phyloP scores from a whole-genome alignment of 495 filamentous ascomycete genomes.

The Lepraria neglecta region DNA sequence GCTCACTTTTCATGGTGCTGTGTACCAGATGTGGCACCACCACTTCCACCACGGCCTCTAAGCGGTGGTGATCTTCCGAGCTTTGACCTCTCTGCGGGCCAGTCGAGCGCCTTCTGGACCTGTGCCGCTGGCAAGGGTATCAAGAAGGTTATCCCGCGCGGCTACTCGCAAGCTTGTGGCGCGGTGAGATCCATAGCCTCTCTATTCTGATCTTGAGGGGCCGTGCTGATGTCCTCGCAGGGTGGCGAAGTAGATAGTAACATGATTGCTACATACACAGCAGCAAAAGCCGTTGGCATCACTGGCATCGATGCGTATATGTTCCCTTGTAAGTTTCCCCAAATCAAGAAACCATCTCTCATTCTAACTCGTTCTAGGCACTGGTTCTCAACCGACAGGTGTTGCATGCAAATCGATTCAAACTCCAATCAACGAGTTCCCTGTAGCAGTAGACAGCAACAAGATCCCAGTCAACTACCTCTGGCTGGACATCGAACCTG shows the following conservation, averaged over 20 bases:
- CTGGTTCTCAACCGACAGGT: constrained; percentile 14
- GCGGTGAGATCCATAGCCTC: not conserved
- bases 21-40: not conserved
- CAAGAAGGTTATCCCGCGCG: constrained; percentile 15
- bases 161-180: constrained; percentile 15
- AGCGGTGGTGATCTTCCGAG: constrained; percentile 8
- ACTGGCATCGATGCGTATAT: constrained; percentile 27
- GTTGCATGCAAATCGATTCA: constrained; percentile 24
- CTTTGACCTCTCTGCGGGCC: constrained; percentile 11
- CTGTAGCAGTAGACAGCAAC: constrained; percentile 17
- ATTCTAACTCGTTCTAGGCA: not conserved
- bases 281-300: constrained; percentile 16
- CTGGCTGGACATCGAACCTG: constrained; percentile 29
- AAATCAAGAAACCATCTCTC: too few species aligned
- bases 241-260: constrained; percentile 14
- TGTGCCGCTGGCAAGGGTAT: constrained; percentile 14
- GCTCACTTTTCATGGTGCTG: constrained; percentile 7
- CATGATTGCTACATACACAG: constrained; percentile 10
- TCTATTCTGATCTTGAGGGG: not conserved
- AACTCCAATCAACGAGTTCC: constrained; percentile 25
- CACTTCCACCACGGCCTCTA: not conserved
- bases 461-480: constrained; percentile 22
- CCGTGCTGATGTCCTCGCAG: not conserved
- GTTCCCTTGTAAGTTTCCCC: constrained; percentile 23
- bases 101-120: constrained; percentile 17